A percentile compares a stretch with the other conserved stretches of the same genome.
phyloP scores from a whole-genome alignment of 768 basidiomycete genomes.

The Nidula microcarpa region DNA sequence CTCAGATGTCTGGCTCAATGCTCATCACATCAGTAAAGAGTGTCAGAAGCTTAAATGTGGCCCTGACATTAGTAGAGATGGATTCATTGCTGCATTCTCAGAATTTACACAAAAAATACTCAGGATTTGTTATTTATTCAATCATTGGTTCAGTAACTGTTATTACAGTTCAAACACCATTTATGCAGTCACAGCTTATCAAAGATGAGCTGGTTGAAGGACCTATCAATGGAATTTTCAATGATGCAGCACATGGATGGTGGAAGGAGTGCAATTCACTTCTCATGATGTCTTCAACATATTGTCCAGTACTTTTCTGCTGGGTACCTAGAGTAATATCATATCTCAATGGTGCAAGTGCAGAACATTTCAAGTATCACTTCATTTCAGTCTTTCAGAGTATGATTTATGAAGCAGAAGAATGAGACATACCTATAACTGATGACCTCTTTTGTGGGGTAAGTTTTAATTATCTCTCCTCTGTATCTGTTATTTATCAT shows the following conservation, averaged over 20 bases:
- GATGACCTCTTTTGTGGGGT: constrained; percentile 8
- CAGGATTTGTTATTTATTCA: not conserved
- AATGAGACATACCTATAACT: not conserved
- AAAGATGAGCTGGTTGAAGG: not conserved
- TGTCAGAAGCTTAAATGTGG: too few species aligned
- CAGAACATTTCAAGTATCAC: not conserved
- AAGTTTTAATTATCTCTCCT: constrained; percentile 2
- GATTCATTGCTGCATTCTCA: too few species aligned
- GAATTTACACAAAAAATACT: too few species aligned
- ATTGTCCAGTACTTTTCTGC: not conserved
- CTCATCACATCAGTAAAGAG: too few species aligned
- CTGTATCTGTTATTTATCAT: not conserved
- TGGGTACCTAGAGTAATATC: not conserved
- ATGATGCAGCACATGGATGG: constrained; percentile 3
- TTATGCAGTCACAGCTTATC: constrained; percentile 2
- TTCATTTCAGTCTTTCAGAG: not conserved
- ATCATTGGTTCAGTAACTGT: not conserved
- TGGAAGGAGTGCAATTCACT: not conserved
- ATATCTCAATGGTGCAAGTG: not conserved
- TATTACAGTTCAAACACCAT: constrained; percentile 1
- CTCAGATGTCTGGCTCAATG: too few species aligned
- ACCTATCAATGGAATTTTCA: constrained; percentile 3
- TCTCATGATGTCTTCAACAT: not conserved
- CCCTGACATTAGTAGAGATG: too few species aligned
- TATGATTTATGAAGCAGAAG: not conserved